Evolutionary conservation across 345 rosid genomes (phyloP), one percentile per base, ranked within the genome.

Genomic region (Pistacia atlantica): DNA sequence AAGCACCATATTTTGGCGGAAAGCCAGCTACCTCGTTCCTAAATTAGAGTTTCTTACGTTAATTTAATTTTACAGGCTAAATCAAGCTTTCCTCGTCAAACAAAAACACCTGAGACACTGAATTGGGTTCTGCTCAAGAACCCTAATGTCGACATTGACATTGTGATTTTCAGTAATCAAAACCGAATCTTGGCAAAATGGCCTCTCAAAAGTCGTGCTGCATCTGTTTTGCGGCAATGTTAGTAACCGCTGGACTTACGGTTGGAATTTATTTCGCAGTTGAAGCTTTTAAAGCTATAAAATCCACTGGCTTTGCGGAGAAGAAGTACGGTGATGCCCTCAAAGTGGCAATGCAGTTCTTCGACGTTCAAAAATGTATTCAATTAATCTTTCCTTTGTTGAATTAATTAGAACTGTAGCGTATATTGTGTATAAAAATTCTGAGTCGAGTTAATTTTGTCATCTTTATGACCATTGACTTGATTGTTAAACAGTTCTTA

Each of bases 321-420:
- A 87, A 81, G 80, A 89, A 91, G 77, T 96, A 93, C 80, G 82
- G 84, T 18, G 89, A 87, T 12, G 95, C 99, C 78, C 97, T 96
- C 74, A 87, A 90, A 49, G 13, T 89, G 25, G 91, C 99, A 16
- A 61, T 90, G 83, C 92, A 93, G 61, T 96, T 96, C 90, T 85
- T 96, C 83, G 95, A 96, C 78, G 77, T 96, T 55, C 97, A 96
- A 73, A 96, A 92, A 88, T 89, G 98, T 96, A 86, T 31, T 11
- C 35, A 20, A 37, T 67, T 11, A 28, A n/a, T 35, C 16, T 56
- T 22, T 65, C 12, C 33, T 31, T 31, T 31, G 33, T 31, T 31
- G 33, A 31, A 31, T 31, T 31, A 31, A 31, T 31, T 31, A 31
- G 33, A 31, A 31, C 33, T 31, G 33, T 31, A 31, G 33, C 33